Percentiles rank a stretch among this genome's conserved stretches.
Evolutionary conservation across 306 rosid species (phyloP).

Genomic region (Inga oerstediana): DNA sequence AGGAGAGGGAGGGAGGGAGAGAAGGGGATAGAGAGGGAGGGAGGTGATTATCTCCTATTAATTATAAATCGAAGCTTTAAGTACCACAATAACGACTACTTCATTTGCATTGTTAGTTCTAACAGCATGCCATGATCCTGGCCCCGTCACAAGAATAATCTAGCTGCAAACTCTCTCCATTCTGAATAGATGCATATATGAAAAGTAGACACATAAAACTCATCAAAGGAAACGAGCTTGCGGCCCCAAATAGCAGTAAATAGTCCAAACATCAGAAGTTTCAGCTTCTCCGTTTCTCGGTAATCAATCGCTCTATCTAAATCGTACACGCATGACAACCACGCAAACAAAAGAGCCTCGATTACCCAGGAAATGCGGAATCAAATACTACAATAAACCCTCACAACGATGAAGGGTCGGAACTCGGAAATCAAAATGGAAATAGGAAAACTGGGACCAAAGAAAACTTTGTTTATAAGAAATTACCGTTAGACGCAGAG

Average conservation of each 20-base stretch:
- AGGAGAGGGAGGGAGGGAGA: not conserved
- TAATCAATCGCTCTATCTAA: not conserved
- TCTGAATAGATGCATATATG: not conserved
- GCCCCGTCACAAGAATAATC: not conserved
- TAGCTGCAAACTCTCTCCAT: not conserved
- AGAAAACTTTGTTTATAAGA: conserved; percentile 28
- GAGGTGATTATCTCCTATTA: not conserved
- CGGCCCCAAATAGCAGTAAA: not conserved
- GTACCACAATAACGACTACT: not conserved
- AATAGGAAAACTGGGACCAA: not conserved
- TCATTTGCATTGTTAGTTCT: not conserved
- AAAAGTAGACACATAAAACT: not conserved
- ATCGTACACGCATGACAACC: conserved; percentile 11
- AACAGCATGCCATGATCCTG: not conserved
- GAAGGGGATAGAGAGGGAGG: not conserved
- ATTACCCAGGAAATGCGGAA: not conserved
- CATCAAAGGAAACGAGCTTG: not conserved
- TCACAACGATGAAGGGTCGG: not conserved
- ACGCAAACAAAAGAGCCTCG: conserved; percentile 3
- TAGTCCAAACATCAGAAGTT: not conserved
- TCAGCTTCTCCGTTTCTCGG: not conserved
- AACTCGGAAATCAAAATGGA: not conserved
- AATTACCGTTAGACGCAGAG: conserved; percentile 24
- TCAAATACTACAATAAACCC: not conserved
- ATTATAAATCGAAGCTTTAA: not conserved